Evolutionary conservation across 2,329 filamentous ascomycete species (phyloP).

Genomic region (Xylariaceae sp.): DNA sequence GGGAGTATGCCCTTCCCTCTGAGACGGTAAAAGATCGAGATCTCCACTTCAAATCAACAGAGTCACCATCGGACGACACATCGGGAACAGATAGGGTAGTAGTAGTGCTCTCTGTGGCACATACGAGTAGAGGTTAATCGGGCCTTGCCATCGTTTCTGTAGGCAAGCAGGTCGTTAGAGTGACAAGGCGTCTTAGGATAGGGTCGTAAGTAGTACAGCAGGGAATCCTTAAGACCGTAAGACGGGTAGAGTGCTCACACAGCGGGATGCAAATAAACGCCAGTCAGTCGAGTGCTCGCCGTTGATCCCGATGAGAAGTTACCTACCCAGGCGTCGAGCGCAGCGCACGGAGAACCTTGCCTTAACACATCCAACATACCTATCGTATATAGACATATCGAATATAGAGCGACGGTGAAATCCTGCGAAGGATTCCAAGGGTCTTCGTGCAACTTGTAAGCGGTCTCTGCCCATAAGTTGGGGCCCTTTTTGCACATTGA

Average conservation of each 20-base stretch:
- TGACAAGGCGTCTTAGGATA: background rate
- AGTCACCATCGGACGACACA: no score
- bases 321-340: no score
- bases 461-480: background rate
- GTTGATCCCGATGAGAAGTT: background rate
- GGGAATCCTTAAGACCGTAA: background rate
- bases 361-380: no score
- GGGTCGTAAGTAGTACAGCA: conserved; percentile 9
- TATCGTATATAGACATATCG: no score
- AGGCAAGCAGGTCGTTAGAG: conserved; percentile 5
- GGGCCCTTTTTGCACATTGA: conserved; percentile 1
- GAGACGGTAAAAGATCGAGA: conserved; percentile 7
- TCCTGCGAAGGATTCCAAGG: no score
- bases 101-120: background rate
- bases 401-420: no score
- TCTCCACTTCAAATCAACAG: conserved; percentile 1
- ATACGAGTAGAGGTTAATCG: no score
- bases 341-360: no score
- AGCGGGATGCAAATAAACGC: background rate
- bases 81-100: conserved; percentile 2
- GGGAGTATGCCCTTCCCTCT: conserved; percentile 1
- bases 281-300: background rate
- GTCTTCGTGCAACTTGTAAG: background rate
- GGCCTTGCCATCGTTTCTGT: background rate
- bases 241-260: background rate